These are phyloP conservation scores for Fusarium sp. DNA, from an alignment of 2,329 filamentous ascomycete genomes.

Conservation along the genomic window DNA sequence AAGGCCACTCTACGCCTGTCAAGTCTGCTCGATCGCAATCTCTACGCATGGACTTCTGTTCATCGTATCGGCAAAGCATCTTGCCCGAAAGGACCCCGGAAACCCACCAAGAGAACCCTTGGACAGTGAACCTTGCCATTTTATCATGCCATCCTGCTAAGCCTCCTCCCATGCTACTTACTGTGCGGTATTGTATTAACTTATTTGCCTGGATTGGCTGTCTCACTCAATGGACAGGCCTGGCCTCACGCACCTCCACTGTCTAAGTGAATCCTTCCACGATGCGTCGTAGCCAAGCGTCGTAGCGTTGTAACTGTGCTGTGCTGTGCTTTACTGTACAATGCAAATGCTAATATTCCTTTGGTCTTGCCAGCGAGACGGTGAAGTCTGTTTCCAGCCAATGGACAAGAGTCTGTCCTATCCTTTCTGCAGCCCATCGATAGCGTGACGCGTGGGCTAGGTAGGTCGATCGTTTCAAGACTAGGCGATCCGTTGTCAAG, in stretches of 20 bases:
- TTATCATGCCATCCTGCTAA: constrained; percentile 25
- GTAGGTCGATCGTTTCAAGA: constrained; percentile 20
- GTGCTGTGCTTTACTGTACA: neutral
- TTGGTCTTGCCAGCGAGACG: constrained; percentile 10
- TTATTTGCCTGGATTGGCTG: constrained; percentile 10
- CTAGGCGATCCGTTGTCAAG: constrained; percentile 25
- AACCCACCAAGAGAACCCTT: constrained; percentile 28
- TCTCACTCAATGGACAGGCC: constrained; percentile 20
- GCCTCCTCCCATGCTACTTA: neutral
- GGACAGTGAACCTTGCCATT: constrained; percentile 7
- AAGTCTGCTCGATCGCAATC: neutral
- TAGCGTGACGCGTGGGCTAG: constrained; percentile 29
- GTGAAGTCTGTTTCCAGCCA: constrained; percentile 11
- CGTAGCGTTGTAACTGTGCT: neutral
- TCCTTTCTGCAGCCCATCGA: constrained; percentile 13
- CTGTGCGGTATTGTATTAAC: neutral
- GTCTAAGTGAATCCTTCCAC: constrained; percentile 8
- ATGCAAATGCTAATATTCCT: neutral
- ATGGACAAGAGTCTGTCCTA: neutral
- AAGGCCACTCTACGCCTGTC: neutral
- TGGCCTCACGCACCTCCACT: neutral
- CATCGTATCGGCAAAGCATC: constrained; percentile 8
- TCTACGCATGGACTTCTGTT: constrained; percentile 9
- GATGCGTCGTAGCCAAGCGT: neutral
- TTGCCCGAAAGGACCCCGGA: constrained; percentile 11